Base-by-base conservation (phyloP, 139 green algal genomes). In the Chlorella ohadii region DNA sequence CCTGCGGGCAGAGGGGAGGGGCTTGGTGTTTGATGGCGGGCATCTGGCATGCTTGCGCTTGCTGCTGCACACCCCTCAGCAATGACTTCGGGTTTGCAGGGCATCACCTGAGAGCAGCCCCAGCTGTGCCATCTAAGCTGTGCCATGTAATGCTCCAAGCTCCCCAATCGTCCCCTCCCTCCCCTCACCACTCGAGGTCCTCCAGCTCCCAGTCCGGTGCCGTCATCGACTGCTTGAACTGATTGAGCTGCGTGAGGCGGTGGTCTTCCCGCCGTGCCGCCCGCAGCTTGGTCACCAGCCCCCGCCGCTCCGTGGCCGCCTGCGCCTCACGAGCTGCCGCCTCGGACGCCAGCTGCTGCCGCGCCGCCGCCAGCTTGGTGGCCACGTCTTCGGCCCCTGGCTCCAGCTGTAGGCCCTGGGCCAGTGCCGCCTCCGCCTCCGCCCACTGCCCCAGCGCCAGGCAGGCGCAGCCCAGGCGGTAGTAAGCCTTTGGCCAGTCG, bases 171-270 rank as follows among this genome's bases (percentile, higher is more conserved):
- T 33, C 38, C 16, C 1, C 31, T 6, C 51, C 27, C 4, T 1
- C 41, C 28, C 5, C 70, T 38, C 79, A 88, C 91, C 94, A 97
- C 47, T 94, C 90, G 44, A 91, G 93, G 86, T 97, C 94, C 20
- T 95, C 91, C 23, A 91, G 82, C 44, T 97, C 93, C 90, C 90
- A 96, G 23, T 93, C 88, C 2, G 89, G 90, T 3, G 81, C 90
- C 3, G 82, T 61, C 92, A 96, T 94, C 79, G 81, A 87, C 78
- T 95, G 88, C 81, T 94, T 93, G 76, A 93, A 90, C 86, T 96
- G 92, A 39, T 88, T 84, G 67, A 92, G 31, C 82, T 90, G 83
- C 11, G n/a, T 56, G n/a, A 82, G 65, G 41, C 74, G 68, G 0
- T 70, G 41, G 31, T 94, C 88, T 34, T 81, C 44, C 57, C 86